Conservation (phyloP, 768 basidiomycete species). For the Leucocoprinus leucothites region DNA sequence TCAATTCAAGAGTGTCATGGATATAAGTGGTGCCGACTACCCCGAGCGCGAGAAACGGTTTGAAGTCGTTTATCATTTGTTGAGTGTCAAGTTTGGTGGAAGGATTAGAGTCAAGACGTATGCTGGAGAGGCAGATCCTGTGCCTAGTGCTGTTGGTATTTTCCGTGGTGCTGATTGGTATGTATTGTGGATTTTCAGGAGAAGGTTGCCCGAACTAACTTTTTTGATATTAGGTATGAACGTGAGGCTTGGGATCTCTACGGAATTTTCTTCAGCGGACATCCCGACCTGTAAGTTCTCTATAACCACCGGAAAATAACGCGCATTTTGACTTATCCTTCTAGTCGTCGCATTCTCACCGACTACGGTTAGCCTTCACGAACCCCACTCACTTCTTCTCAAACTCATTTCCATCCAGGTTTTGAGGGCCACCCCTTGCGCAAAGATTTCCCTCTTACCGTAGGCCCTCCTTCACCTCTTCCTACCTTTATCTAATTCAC, state of each 20-base stretch:
- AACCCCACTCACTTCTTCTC: neutral
- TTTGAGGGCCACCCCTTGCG: slow-evolving; percentile 97
- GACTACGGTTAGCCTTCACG: slow-evolving; percentile 71
- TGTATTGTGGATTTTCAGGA: slow-evolving; percentile 16
- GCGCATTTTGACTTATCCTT: slow-evolving; percentile 16
- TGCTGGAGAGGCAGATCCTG: slow-evolving; percentile 87
- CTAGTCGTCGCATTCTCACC: slow-evolving; percentile 91
- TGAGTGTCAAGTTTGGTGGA: slow-evolving; percentile 75
- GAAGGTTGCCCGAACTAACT: neutral
- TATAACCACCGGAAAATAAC: neutral
- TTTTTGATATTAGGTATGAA: slow-evolving; percentile 67
- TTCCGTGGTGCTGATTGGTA: slow-evolving; percentile 96
- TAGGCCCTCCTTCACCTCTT: slow-evolving; percentile 32
- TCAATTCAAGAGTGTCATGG: slow-evolving; percentile 90
- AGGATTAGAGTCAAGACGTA: slow-evolving; percentile 97
- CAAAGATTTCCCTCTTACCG: slow-evolving; percentile 98
- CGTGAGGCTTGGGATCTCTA: slow-evolving; percentile 98
- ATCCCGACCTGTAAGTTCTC: slow-evolving; percentile 86
- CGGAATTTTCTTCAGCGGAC: slow-evolving; percentile 93
- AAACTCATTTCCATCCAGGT: slow-evolving; percentile 39
- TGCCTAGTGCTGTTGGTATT: slow-evolving; percentile 76
- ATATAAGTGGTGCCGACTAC: slow-evolving; percentile 94
- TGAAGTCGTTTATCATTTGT: slow-evolving; percentile 94
- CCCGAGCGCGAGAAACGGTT: slow-evolving; percentile 92
- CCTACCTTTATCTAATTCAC: neutral